Evolutionary conservation across 2,329 filamentous ascomycete species (phyloP).

Genomic region (Fusarium sterilihyphosum): DNA sequence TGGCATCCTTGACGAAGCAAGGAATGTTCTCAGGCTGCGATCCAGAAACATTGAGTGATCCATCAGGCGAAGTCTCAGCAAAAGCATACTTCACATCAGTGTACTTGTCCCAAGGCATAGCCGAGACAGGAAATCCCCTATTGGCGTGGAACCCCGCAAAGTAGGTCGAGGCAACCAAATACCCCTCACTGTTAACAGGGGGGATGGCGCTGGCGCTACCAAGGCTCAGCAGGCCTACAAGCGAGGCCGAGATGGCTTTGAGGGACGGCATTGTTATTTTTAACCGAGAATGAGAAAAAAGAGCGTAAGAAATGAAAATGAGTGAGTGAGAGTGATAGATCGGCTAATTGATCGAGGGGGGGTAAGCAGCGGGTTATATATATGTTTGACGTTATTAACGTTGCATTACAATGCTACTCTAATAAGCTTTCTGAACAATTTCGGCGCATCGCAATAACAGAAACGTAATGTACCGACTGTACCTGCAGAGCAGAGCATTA

Average conservation of each 20-base stretch:
- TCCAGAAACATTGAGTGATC: slow-evolving; percentile 17
- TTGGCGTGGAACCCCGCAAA: slow-evolving; percentile 37
- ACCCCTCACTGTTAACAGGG: background rate
- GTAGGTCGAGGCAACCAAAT: slow-evolving; percentile 34
- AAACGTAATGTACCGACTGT: background rate
- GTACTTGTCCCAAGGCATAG: slow-evolving; percentile 35
- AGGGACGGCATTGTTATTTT: background rate
- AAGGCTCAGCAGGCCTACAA: slow-evolving; percentile 24
- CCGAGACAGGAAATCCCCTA: slow-evolving; percentile 28
- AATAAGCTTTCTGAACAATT: background rate
- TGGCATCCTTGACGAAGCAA: slow-evolving; percentile 25
- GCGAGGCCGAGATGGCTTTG: slow-evolving; percentile 16
- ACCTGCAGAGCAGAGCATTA: background rate
- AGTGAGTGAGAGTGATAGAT: background rate
- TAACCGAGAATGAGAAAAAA: background rate
- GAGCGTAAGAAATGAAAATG: slow-evolving; percentile 4
- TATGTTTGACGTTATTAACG: background rate
- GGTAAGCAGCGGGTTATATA: background rate
- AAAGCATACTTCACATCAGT: slow-evolving; percentile 38
- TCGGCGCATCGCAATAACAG: background rate
- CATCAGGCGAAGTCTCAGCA: slow-evolving; percentile 30
- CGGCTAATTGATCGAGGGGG: background rate
- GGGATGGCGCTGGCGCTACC: background rate
- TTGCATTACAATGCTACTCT: slow-evolving; percentile 5
- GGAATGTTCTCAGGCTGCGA: slow-evolving; percentile 23